Evolutionary conservation across 1,139 yeast species (phyloP), one percentile per base, ranked within the genome.

Genomic region (Suhomyces ambrosiae): DNA sequence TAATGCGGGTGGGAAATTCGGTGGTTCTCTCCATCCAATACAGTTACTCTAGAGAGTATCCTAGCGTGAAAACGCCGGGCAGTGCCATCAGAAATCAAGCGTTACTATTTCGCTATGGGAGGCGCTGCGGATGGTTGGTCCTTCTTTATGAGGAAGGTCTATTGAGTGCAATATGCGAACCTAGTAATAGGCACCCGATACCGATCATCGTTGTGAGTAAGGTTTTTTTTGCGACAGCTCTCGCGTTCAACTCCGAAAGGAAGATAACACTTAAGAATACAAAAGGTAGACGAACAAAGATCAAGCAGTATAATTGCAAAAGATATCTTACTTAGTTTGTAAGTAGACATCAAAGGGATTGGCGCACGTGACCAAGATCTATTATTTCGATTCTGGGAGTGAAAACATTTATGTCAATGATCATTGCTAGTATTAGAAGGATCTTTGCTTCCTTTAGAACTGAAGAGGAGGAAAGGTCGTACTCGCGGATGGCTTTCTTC

Each of bases 141-240:
- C 60, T 53, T 55, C 54, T 37, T 28, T 26, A 38, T 30, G 56
- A 47, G 60, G 57, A 55, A 51, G 63, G 73, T 79, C 81, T 80
- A 66, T 79, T 80, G 76, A 81, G 87, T 81, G 83, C 87, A 81
- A 81, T 81, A 75, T 79, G 82, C 80, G 82, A 77, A 79, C 81
- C 65, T 58, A 57, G 48, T 46, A 31, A 28, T 43, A 65, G 61
- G 81, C 76, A 80, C 87, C 79, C 87, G 86, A 81, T 81, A 81
- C 87, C 87, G 87, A 81, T 81, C 83, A 81, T 72, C 76, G 80
- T 67, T 65, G 60, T 58, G 71, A 65, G 76, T 56, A 42, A 57
- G 64, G 71, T 58, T 63, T 50, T 49, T 52, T 54, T 49, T 42
- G 33, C 15, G 5, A 11, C 24, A 25, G 25, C 22, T 28, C 23